Evolutionary conservation across 495 filamentous ascomycete species (phyloP), one percentile per base, ranked within the genome.

Genomic region (Penicillium cataractarum): DNA sequence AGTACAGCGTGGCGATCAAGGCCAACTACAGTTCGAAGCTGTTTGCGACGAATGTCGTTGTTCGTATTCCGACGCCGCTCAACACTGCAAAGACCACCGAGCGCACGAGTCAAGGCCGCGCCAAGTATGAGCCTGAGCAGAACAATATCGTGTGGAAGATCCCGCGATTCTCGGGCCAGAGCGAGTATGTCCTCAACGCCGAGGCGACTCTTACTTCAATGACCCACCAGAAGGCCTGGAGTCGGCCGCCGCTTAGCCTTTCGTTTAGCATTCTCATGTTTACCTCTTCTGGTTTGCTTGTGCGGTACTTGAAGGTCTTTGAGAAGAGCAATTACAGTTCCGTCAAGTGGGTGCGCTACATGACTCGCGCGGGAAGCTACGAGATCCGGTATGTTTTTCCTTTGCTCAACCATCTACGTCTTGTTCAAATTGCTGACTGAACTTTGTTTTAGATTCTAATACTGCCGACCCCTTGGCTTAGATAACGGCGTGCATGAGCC

Each of bases 121-220:
- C 96, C 37, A 97, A 97, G 78, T 99, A 99, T 76, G 96, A 99
- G 78, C 96, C 96, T 3, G 89, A 92, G 61, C 92, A 97, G 67
- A 99, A 99, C 78, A 91, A 94, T 69, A 98, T 99, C 65, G 91
- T 98, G 15, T 99, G 96, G 96, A 98, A 97, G 86, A 98, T 99
- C 62, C 89, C 93, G 26, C 86, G 96, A 29, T 98, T 99, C 79
- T 93, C 93, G 0, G 96, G 96, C 15, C 92, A 97, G 74, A 91
- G 88, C 76, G 96, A 99, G 81, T 98, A 87, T 67, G 93, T 98
- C 32, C 84, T 99, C 40, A 93, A 88, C 62, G 96, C 96, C 13
- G 96, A 99, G 74, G 96, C 96, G 61, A 90, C 88, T 58, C 80
- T 99, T 68, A 96, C 92, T 17, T 89, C 89, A 68, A 99, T 97